Evolutionary conservation across 2,329 filamentous ascomycete species (phyloP), one percentile per base, ranked within the genome.

Genomic region (Fonsecaea pugnacius): DNA sequence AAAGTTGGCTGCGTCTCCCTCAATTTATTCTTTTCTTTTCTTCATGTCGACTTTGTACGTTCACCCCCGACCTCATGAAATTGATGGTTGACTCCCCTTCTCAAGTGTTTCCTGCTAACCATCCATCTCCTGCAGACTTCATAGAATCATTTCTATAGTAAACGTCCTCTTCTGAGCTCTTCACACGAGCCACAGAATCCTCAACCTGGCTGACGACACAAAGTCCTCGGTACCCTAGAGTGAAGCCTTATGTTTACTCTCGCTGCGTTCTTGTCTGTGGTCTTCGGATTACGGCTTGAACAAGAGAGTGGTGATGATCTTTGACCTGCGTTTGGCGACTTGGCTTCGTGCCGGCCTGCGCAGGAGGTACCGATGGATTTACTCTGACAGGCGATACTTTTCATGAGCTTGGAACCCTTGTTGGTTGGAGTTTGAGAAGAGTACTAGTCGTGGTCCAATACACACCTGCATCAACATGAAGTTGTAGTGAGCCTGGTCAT

Each of bases 101-200:
- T 4, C 24, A 18, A 4, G 9, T 30, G 48, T 36, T 12, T 18
- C 16, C 24, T 60, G 63, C 64, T 69, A 61, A 69, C 58, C 60
- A 30, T 27, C 27, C 30, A 27, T 61, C 64, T n/a, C 57, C 48
- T 48, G 65, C 61, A 74, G 74, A 80, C 78, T 80, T 79, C 78
- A 80, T 79, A 92, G 91, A 93, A 94, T 94, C 91, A 91, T 91
- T 96, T 96, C 90, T 96, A 93, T 92, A 96, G 92, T 93, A 89
- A 85, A 91, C 88, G 88, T 92, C 90, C 85, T 84, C 85, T 88
- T 91, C 91, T 95, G 89, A 91, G 88, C 89, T 94, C 87, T 87
- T 87, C 85, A 92, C 86, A 90, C 84, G 85, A 96, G 92, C 91
- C 87, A 92, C 90, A 94, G 89, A 92, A 83, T 84, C 86, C 87